These are phyloP conservation scores for Trichosanthes cucumerina DNA, from an alignment of 306 rosid genomes.

Conservation along the genomic window DNA sequence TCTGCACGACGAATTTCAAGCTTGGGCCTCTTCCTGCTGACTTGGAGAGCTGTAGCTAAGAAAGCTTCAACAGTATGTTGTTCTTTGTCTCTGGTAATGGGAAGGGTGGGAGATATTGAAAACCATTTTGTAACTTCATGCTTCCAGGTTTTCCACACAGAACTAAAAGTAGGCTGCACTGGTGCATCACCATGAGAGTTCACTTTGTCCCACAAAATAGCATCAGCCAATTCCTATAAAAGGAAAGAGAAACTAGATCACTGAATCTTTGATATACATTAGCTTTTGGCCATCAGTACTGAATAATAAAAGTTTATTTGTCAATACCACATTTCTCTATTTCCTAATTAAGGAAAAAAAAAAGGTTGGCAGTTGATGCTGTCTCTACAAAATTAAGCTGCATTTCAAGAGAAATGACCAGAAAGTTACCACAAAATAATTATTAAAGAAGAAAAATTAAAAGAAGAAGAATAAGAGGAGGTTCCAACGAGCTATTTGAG, in stretches of 20 bases:
- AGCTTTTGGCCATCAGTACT: neutral
- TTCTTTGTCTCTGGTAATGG: constrained; percentile 31
- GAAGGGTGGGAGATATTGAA: constrained; percentile 42
- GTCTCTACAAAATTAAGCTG: neutral
- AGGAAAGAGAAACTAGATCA: constrained; percentile 15
- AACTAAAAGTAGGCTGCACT: constrained; percentile 54
- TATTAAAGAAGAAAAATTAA: neutral
- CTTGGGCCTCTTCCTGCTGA: constrained; percentile 79
- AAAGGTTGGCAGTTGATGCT: neutral
- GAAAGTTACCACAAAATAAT: neutral
- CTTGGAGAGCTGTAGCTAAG: constrained; percentile 49
- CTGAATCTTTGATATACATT: neutral
- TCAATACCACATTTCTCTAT: neutral
- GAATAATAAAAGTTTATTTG: neutral
- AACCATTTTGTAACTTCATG: constrained; percentile 90
- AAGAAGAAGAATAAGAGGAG: neutral
- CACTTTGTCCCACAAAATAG: constrained; percentile 75
- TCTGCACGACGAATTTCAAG: constrained; percentile 99
- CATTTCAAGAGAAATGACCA: neutral
- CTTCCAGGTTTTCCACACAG: constrained; percentile 98
- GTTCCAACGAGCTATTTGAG: neutral
- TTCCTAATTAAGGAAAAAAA: neutral
- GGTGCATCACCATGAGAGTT: constrained; percentile 47
- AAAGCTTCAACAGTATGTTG: constrained; percentile 38
- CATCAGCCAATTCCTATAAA: constrained; percentile 73